A percentile compares a stretch with the other conserved stretches of the same genome.
These are phyloP conservation scores for Boletus insuetus DNA, from an alignment of 768 basidiomycete genomes.

Conservation along the genomic window DNA sequence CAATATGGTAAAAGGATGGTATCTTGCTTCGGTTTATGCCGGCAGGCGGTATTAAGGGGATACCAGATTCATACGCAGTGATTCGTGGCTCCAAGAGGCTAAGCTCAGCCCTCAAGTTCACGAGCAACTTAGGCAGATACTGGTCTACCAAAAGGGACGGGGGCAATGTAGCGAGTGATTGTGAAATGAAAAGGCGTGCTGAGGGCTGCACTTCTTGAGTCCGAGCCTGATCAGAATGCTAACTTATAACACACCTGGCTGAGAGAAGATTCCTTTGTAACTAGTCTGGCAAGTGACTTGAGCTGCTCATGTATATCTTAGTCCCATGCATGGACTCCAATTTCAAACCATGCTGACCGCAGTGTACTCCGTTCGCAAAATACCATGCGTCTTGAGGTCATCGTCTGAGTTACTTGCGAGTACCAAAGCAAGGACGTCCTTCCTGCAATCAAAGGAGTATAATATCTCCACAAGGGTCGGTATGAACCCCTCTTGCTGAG, in stretches of 20 bases:
- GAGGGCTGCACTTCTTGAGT: constrained; percentile 41
- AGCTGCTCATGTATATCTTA: constrained; percentile 30
- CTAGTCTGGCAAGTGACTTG: constrained; percentile 32
- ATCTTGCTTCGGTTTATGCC: constrained; percentile 14
- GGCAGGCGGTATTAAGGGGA: constrained; percentile 36
- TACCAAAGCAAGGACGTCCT: constrained; percentile 51
- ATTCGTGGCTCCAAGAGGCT: constrained; percentile 38
- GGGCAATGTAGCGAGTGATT: constrained; percentile 48
- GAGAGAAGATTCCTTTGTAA: constrained; percentile 32
- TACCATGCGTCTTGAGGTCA: constrained; percentile 49
- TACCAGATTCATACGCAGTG: constrained; percentile 39
- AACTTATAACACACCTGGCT: constrained; percentile 16
- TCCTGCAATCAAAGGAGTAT: constrained; percentile 25
- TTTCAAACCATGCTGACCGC: constrained; percentile 40
- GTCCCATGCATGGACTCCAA: not conserved
- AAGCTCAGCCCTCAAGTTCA: constrained; percentile 37
- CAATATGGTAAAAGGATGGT: constrained; percentile 45
- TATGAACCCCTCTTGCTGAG: constrained; percentile 35
- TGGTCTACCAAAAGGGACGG: constrained; percentile 38
- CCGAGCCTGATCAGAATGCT: not conserved
- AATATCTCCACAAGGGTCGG: constrained; percentile 46
- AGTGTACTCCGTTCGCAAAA: constrained; percentile 56
- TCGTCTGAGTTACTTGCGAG: constrained; percentile 34
- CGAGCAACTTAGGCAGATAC: constrained; percentile 32
- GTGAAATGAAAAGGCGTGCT: constrained; percentile 51